Percentiles rank a stretch among this genome's conserved stretches.
These are phyloP conservation scores for Blastobotrys elegans DNA, from an alignment of 1,139 yeast species.

Conservation along the genomic window DNA sequence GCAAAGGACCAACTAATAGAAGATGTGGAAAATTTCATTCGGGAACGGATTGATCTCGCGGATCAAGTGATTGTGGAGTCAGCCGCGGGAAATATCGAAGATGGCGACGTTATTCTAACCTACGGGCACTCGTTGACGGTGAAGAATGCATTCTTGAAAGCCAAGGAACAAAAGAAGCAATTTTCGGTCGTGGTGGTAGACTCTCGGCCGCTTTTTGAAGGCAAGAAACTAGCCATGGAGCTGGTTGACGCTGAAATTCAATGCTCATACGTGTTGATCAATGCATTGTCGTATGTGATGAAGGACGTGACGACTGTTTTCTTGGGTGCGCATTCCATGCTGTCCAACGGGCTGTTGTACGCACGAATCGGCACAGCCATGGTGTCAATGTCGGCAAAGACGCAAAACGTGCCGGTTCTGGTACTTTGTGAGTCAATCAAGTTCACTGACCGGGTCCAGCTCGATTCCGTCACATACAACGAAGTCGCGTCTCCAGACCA, in stretches of 20 bases:
- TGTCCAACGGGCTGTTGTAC: constrained; percentile 88
- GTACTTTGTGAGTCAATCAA: constrained; percentile 95
- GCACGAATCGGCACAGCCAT: constrained; percentile 95
- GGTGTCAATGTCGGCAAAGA: constrained; percentile 85
- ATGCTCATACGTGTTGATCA: constrained; percentile 70
- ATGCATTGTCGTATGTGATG: constrained; percentile 73
- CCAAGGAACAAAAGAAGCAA: constrained; percentile 52
- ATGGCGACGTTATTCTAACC: constrained; percentile 77
- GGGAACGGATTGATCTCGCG: constrained; percentile 80
- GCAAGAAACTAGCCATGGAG: constrained; percentile 64
- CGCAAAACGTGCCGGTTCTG: constrained; percentile 85
- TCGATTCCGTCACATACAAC: constrained; percentile 90
- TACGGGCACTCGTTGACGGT: constrained; percentile 88
- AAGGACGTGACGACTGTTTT: constrained; percentile 85
- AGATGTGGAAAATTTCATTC: constrained; percentile 73
- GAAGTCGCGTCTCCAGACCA: constrained; percentile 87
- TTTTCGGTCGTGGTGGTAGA: constrained; percentile 86
- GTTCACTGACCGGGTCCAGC: constrained; percentile 90
- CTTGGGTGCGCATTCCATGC: constrained; percentile 95
- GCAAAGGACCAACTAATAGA: constrained; percentile 67
- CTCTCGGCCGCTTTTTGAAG: constrained; percentile 95
- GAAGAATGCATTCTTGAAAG: constrained; percentile 65
- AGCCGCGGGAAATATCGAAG: constrained; percentile 71
- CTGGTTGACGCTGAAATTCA: constrained; percentile 57
- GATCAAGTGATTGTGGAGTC: constrained; percentile 77